These are phyloP conservation scores for Phaeolepiota aurea DNA, from an alignment of 768 basidiomycete species.

Conservation along the genomic window DNA sequence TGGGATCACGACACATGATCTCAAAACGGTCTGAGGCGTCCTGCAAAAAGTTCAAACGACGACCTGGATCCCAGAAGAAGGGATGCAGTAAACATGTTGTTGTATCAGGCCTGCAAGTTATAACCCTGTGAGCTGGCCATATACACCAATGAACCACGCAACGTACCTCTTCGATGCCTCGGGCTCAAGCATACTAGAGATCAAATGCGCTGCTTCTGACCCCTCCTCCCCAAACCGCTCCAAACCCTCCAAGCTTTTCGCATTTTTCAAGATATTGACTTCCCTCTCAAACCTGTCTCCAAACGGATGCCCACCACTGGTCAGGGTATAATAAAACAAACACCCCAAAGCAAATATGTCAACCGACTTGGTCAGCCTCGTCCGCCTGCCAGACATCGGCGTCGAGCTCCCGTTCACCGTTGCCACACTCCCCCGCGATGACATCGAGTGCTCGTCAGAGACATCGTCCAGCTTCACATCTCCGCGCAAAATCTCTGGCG, in stretches of 20 bases:
- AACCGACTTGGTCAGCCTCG: conserved; percentile 86
- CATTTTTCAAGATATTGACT: conserved; percentile 83
- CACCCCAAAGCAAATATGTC: conserved; percentile 97
- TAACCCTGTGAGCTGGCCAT: too few relatives aligned
- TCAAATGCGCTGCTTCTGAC: conserved; percentile 80
- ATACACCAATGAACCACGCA: too few relatives aligned
- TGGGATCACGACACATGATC: conserved; percentile 92
- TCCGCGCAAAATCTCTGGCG: conserved; percentile 90
- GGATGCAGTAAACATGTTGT: conserved; percentile 85
- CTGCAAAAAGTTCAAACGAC: conserved; percentile 88
- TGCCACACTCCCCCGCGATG: conserved; percentile 56
- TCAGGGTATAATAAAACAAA: conserved; percentile 88
- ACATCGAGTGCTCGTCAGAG: conserved; percentile 55
- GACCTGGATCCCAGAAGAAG: conserved; percentile 91
- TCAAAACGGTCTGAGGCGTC: conserved; percentile 97
- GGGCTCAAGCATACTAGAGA: conserved; percentile 68
- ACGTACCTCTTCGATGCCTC: conserved; percentile 71
- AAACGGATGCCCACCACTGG: conserved; percentile 87
- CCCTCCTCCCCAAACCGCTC: conserved; percentile 89
- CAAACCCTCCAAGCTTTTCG: conserved; percentile 61
- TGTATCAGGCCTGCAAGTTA: conserved; percentile 67
- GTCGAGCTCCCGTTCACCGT: conserved; percentile 31
- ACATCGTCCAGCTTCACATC: conserved; percentile 89
- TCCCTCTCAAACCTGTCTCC: conserved; percentile 92
- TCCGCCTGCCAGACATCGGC: conserved; percentile 34